Evolutionary conservation across 176 grass and related monocot species (phyloP).

Genomic region (Triticum aestivum): DNA sequence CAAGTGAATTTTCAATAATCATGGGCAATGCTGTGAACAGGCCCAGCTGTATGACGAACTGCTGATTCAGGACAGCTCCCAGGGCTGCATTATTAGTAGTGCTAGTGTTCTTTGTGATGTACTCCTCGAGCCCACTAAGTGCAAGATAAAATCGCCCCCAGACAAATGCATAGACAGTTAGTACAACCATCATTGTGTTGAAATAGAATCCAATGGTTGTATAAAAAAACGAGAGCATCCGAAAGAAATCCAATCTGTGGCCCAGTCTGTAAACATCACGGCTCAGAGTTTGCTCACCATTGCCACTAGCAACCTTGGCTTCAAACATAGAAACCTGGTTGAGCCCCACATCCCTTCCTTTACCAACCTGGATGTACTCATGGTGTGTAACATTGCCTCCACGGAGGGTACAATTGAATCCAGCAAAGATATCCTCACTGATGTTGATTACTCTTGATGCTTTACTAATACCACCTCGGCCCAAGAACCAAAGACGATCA

Average conservation of each 20-base stretch:
- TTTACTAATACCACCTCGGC: constrained; percentile 90
- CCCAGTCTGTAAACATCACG: constrained; percentile 91
- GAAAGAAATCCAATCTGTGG: constrained; percentile 90
- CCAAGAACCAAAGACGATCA: constrained; percentile 93
- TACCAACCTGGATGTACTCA: constrained; percentile 94
- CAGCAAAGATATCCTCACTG: constrained; percentile 95
- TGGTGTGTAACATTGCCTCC: constrained; percentile 95
- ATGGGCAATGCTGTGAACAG: constrained; percentile 93
- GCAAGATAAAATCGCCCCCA: constrained; percentile 98
- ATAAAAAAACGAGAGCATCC: constrained; percentile 96
- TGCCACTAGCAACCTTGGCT: constrained; percentile 91
- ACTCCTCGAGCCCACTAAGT: constrained; percentile 82
- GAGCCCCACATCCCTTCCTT: constrained; percentile 90
- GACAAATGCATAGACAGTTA: constrained; percentile 91
- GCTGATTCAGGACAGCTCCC: constrained; percentile 86
- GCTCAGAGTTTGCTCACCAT: constrained; percentile 92
- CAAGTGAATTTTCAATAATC: constrained; percentile 93
- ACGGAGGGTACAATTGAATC: constrained; percentile 95
- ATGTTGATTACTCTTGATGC: constrained; percentile 87
- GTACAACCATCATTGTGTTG: constrained; percentile 96
- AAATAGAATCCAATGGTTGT: constrained; percentile 96
- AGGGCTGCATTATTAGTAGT: constrained; percentile 79
- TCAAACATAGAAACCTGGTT: constrained; percentile 96
- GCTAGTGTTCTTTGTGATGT: constrained; percentile 55
- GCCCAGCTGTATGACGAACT: constrained; percentile 94